phyloP scores from a whole-genome alignment of 106 monocot species.

The Dioscorea dumetorum region DNA sequence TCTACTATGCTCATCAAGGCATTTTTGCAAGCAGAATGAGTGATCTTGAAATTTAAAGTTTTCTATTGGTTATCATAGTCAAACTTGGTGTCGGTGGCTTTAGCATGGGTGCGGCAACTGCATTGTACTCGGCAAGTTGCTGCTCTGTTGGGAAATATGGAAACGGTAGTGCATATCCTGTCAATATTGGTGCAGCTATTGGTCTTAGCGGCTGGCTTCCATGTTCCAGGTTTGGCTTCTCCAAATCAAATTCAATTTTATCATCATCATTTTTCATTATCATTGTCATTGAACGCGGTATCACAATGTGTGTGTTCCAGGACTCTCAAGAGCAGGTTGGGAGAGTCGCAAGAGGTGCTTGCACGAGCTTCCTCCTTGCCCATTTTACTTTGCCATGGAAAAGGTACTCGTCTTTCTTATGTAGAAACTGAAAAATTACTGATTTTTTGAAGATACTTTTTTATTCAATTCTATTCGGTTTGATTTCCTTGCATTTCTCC shows the following conservation, averaged over 20 bases:
- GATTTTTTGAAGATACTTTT: too few species aligned
- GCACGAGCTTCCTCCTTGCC: conserved; percentile 75
- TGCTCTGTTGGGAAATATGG: conserved; percentile 71
- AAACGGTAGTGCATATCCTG: conserved; percentile 73
- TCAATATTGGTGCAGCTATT: conserved; percentile 64
- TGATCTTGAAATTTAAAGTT: background rate
- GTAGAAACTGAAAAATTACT: too few species aligned
- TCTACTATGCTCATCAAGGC: too few species aligned
- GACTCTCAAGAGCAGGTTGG: conserved; percentile 54
- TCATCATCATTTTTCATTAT: too few species aligned
- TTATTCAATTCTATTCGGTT: too few species aligned
- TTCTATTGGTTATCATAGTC: conserved; percentile 36
- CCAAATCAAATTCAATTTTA: background rate
- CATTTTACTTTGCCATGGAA: conserved; percentile 93
- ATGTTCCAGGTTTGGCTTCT: conserved; percentile 47
- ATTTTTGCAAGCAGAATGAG: too few species aligned
- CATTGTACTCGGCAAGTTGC: conserved; percentile 85
- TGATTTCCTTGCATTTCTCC: too few species aligned
- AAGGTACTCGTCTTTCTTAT: conserved; percentile 30
- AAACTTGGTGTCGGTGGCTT: conserved; percentile 97
- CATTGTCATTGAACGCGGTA: too few species aligned
- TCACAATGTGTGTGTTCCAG: conserved; percentile 14
- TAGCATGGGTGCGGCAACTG: conserved; percentile 96
- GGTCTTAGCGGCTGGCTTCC: conserved; percentile 99
- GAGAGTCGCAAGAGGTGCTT: conserved; percentile 55